Percentiles rank a stretch among this genome's conserved stretches.
Conservation (phyloP, 2,329 filamentous ascomycete genomes). For the Scedosporium boydii region DNA sequence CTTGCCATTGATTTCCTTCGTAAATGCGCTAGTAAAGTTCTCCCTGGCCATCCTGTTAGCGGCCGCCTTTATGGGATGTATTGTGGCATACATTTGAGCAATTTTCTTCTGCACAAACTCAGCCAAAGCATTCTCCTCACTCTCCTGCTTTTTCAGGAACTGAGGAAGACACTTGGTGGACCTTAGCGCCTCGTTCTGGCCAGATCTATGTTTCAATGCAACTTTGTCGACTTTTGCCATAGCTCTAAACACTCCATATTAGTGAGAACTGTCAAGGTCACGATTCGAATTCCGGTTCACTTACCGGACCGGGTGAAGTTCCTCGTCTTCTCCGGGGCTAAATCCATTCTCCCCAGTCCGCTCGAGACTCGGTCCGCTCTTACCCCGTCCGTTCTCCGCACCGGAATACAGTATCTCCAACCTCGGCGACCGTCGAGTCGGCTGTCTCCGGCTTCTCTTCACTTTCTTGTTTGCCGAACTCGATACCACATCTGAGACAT, state of each 20-base stretch:
- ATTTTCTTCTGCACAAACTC: not conserved
- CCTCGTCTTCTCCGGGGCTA: not conserved
- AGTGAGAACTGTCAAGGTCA: not conserved
- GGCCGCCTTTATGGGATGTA: too few species aligned
- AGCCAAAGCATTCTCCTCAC: not conserved
- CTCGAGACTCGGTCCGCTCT: not conserved
- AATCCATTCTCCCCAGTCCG: not conserved
- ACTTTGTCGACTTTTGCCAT: not conserved
- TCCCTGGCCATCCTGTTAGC: not conserved
- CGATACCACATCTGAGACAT: not conserved
- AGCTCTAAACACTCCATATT: not conserved
- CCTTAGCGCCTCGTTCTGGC: not conserved
- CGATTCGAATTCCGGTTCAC: not conserved
- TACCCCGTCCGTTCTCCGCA: not conserved
- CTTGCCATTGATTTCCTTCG: not conserved
- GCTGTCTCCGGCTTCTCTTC: not conserved
- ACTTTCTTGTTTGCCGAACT: constrained; percentile 3
- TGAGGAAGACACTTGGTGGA: not conserved
- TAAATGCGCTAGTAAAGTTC: not conserved
- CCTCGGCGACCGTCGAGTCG: not conserved
- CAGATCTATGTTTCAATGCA: constrained; percentile 1
- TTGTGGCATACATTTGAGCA: constrained; percentile 1
- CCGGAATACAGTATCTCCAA: not conserved
- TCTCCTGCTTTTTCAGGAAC: constrained; percentile 2
- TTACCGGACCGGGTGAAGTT: not conserved